Percentiles rank a stretch among this genome's conserved stretches.
phyloP scores from a whole-genome alignment of 768 basidiomycete genomes.

The Panaeolus cyanescens region DNA sequence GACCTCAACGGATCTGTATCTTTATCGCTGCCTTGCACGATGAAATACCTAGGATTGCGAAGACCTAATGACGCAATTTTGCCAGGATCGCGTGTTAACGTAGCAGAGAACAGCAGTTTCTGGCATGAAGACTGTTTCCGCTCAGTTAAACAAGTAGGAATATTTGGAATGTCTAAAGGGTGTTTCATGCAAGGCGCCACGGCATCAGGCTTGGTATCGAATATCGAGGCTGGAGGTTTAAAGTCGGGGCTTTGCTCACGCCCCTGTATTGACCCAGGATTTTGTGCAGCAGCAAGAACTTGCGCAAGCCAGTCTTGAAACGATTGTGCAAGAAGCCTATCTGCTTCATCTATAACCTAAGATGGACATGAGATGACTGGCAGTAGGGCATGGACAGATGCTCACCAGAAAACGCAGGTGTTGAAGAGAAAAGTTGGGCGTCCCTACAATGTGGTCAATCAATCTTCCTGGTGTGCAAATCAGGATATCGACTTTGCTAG shows the following conservation, averaged over 20 bases:
- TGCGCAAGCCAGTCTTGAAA: slow-evolving; percentile 95
- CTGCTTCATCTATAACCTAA: slow-evolving; percentile 97
- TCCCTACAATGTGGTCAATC: slow-evolving; percentile 90
- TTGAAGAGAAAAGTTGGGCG: slow-evolving; percentile 88
- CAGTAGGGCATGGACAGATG: slow-evolving; percentile 7
- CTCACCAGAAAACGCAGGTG: slow-evolving; percentile 93
- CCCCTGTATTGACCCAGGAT: neutral
- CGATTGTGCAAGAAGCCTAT: slow-evolving; percentile 91
- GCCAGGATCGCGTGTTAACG: slow-evolving; percentile 91
- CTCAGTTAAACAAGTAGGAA: slow-evolving; percentile 58
- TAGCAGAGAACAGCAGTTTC: slow-evolving; percentile 95
- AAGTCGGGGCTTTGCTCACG: neutral
- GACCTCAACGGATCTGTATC: slow-evolving; percentile 22
- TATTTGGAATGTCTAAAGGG: slow-evolving; percentile 37
- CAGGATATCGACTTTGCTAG: slow-evolving; percentile 89
- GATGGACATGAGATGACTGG: neutral
- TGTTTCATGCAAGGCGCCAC: slow-evolving; percentile 57
- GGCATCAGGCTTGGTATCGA: slow-evolving; percentile 15
- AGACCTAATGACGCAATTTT: slow-evolving; percentile 85
- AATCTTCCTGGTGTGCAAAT: slow-evolving; percentile 95
- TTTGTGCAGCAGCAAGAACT: slow-evolving; percentile 75
- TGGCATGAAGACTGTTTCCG: slow-evolving; percentile 72
- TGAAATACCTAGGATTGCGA: slow-evolving; percentile 81
- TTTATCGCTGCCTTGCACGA: slow-evolving; percentile 62
- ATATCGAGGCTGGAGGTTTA: slow-evolving; percentile 3